Evolutionary conservation across 345 rosid species (phyloP), one percentile per base, ranked within the genome.

Genomic region (Populus nigra): DNA sequence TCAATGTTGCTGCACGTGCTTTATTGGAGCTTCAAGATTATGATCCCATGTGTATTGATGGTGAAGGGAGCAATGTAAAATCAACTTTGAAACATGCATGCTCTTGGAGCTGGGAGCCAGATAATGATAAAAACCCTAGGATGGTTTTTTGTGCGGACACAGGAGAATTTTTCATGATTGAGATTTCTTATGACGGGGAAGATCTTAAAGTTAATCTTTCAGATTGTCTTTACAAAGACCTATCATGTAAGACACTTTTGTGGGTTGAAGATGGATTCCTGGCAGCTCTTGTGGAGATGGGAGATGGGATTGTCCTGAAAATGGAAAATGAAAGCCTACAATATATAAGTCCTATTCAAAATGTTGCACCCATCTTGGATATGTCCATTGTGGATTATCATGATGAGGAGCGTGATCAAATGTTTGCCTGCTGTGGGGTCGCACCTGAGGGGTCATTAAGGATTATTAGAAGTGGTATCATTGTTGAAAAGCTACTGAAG

Each of bases 81-180:
- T 75, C 84, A 75, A 81, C 78, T 67, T 84, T 90, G 38, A 93
- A 87, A 80, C 87, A 84, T 84, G 89, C 90, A 69, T 89, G 94
- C 85, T 91, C 97, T 22, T 92, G 98, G 97, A 89, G 93, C 84
- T 96, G 99, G 99, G 96, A 92, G 83, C 94, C 97, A n/a, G 85
- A 85, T 80, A 82, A 76, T 84, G 81, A 78, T 81, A 85, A 78
- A 79, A 85, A 74, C 76, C 88, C 92, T n/a, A 89, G 89, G 89
- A 86, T 96, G 90, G 85, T 93, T 65, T 83, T 93, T 76, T 88
- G 97, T 86, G 71, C 92, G 74, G 98, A 93, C 84, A 90, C 92
- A 23, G 99, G 99, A 76, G 96, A 92, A 73, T 77, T 93, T 88
- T 92, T 88, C 83, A 85, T 85, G 96, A 85, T 96, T 78, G 96